phyloP scores from a whole-genome alignment of 352 stramenopile species.

The Pythium pectinolyticum region DNA sequence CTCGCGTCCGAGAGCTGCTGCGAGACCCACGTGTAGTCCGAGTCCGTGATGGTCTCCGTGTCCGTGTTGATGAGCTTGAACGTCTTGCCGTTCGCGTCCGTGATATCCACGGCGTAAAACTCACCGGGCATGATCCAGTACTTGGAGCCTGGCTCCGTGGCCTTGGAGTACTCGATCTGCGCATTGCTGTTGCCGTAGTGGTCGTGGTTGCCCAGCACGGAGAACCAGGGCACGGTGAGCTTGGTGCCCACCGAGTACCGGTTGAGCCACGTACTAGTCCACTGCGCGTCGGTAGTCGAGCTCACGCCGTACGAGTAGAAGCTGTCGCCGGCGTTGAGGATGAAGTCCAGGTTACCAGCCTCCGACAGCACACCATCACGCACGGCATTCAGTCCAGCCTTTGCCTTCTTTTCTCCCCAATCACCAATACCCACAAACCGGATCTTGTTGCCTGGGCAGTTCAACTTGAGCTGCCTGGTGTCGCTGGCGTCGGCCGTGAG shows the following conservation, averaged over 20 bases:
- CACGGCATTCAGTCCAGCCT: constrained; percentile 19
- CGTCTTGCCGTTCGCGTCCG: constrained; percentile 25
- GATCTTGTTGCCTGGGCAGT: constrained; percentile 26
- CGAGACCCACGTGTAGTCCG: constrained; percentile 24
- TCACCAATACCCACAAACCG: constrained; percentile 29
- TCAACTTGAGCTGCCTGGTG: constrained; percentile 26
- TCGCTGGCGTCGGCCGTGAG: constrained; percentile 24
- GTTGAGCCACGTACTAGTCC: constrained; percentile 28
- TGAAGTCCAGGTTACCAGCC: constrained; percentile 26
- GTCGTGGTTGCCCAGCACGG: constrained; percentile 33
- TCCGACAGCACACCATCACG: constrained; percentile 23
- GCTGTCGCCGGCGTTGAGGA: constrained; percentile 30
- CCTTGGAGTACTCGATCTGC: constrained; percentile 30
- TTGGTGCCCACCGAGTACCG: constrained; percentile 24
- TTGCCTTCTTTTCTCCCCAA: constrained; percentile 26
- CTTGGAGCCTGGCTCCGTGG: constrained; percentile 23
- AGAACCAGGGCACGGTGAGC: constrained; percentile 29
- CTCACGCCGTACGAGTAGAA: constrained; percentile 30
- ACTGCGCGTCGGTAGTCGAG: constrained; percentile 22
- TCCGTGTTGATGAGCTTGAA: constrained; percentile 27
- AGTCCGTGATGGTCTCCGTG: constrained; percentile 29
- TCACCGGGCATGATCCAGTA: constrained; percentile 34
- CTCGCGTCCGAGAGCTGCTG: constrained; percentile 18
- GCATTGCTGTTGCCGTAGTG: constrained; percentile 28
- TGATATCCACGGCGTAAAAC: constrained; percentile 28